phyloP scores from a whole-genome alignment of 306 rosid species.

The Ammopiptanthus mongolicus region DNA sequence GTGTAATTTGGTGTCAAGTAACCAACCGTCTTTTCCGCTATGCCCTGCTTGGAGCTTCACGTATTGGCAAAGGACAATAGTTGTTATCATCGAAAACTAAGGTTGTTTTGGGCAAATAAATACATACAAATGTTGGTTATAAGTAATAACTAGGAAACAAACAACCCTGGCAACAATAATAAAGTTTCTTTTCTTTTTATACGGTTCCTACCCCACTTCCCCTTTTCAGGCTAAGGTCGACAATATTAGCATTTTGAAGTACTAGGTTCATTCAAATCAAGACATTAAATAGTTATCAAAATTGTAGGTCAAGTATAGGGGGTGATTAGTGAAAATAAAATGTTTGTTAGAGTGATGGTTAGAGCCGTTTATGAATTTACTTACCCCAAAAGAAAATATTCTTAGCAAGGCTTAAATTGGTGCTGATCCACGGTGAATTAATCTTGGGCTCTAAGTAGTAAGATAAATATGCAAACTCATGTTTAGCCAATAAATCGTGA shows the following conservation, averaged over 20 bases:
- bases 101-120: constrained; percentile 7
- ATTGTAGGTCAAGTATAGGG: neutral
- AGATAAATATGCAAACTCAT: neutral
- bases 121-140: neutral
- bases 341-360: neutral
- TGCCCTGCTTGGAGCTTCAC: neutral
- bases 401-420: neutral
- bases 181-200: neutral
- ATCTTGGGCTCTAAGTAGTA: neutral
- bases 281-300: no score
- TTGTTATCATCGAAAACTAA: constrained; percentile 1
- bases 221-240: neutral
- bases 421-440: neutral
- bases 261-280: neutral
- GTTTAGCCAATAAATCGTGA: neutral
- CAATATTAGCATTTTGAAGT: neutral
- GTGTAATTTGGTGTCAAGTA: constrained; percentile 26
- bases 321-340: neutral
- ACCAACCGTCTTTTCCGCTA: constrained; percentile 9
- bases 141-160: neutral
- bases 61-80: neutral
- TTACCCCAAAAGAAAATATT: no score
- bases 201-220: neutral
- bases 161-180: neutral
- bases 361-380: neutral